phyloP scores from a whole-genome alignment of 2,329 filamentous ascomycete species.

The Trematosphaeria pertusa region DNA sequence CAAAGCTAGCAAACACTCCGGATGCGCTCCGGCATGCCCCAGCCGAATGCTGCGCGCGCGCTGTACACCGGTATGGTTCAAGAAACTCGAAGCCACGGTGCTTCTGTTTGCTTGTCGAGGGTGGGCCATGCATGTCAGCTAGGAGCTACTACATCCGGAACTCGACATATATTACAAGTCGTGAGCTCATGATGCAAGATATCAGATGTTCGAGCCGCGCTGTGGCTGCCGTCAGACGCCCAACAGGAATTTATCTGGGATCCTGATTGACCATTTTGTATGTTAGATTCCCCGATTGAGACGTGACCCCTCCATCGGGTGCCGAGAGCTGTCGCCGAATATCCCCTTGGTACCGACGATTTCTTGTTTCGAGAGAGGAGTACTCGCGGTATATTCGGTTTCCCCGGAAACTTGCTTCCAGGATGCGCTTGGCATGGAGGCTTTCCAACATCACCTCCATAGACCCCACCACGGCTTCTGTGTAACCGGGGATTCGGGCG shows the following conservation, averaged over 20 bases:
- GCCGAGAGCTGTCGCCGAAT: too few species aligned
- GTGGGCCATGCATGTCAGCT: constrained; percentile 11
- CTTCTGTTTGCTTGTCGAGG: constrained; percentile 15
- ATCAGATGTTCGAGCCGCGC: background rate
- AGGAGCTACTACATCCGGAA: background rate
- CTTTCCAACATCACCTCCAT: constrained; percentile 47
- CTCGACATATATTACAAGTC: background rate
- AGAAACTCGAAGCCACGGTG: constrained; percentile 1
- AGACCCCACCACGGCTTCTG: constrained; percentile 44
- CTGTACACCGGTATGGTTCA: background rate
- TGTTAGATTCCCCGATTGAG: too few species aligned
- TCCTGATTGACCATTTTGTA: too few species aligned
- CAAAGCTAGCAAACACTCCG: constrained; percentile 31
- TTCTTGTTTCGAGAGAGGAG: too few species aligned
- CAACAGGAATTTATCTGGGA: too few species aligned
- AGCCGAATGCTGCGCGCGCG: constrained; percentile 21
- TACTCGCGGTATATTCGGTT: too few species aligned
- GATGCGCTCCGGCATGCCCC: constrained; percentile 39
- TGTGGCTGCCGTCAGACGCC: too few species aligned
- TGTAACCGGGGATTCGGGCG: constrained; percentile 21
- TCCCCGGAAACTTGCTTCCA: too few species aligned
- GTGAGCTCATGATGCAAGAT: constrained; percentile 7
- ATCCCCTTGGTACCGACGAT: too few species aligned
- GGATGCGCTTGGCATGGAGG: too few species aligned
- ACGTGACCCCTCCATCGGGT: too few species aligned